Percentiles rank a stretch among this genome's conserved stretches.
phyloP scores from a whole-genome alignment of 108 stramenopile genomes.

The Cyclostephanos invisitatus region DNA sequence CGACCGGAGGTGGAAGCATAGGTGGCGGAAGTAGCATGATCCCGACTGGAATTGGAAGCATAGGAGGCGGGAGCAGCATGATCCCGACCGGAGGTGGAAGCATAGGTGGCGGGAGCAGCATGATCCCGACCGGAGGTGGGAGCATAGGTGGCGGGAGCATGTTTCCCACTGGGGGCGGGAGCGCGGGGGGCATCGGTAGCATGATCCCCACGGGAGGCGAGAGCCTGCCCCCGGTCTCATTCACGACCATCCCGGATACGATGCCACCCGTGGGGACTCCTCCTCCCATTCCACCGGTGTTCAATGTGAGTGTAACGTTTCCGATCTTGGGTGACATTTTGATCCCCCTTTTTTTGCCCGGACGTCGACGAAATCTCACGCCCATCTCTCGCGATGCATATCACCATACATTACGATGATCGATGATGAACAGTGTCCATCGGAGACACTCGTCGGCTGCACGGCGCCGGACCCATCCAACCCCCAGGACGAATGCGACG shows the following conservation, averaged over 20 bases:
- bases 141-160: too few species aligned
- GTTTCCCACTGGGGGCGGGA: too few species aligned
- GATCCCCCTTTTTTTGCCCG: too few species aligned
- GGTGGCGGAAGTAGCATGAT: too few species aligned
- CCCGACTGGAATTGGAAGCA: background rate
- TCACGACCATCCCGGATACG: background rate
- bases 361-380: too few species aligned
- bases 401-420: too few species aligned
- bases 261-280: background rate
- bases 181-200: too few species aligned
- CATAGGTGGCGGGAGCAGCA: background rate
- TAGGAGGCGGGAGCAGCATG: background rate
- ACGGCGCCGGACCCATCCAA: constrained; percentile 29
- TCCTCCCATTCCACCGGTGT: background rate
- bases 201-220: too few species aligned
- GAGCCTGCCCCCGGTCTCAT: too few species aligned
- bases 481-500: constrained; percentile 24
- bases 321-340: too few species aligned
- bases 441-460: constrained; percentile 25
- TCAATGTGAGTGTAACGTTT: background rate
- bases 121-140: background rate
- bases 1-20: background rate
- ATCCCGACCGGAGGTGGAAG: background rate
- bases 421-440: constrained; percentile 18
- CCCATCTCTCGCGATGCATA: too few species aligned